Evolutionary conservation across 768 basidiomycete species (phyloP).

Genomic region (Dentipellis fragilis): DNA sequence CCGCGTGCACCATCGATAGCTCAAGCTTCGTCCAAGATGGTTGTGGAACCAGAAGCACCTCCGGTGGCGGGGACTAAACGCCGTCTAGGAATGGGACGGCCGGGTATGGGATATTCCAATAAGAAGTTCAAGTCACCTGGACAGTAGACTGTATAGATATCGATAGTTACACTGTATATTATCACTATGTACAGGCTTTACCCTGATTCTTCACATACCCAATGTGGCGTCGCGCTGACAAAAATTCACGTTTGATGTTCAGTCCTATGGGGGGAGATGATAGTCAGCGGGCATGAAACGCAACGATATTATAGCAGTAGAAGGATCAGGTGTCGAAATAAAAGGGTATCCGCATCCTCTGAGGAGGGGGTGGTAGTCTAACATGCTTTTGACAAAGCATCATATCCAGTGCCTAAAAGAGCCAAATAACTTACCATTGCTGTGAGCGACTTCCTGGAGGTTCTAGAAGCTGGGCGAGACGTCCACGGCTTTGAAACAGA

Average conservation of each 20-base stretch:
- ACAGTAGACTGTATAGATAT: not conserved
- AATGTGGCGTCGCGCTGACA: too few relatives aligned
- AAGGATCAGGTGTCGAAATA: not conserved
- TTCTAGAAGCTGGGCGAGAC: too few relatives aligned
- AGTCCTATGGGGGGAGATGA: too few relatives aligned
- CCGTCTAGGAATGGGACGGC: slow-evolving; percentile 54
- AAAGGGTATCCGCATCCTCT: slow-evolving; percentile 30
- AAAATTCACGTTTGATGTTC: too few relatives aligned
- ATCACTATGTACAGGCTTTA: too few relatives aligned
- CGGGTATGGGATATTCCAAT: slow-evolving; percentile 42
- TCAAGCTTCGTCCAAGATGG: not conserved
- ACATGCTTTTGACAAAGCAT: slow-evolving; percentile 25
- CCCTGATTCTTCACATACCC: too few relatives aligned
- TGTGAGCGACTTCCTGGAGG: too few relatives aligned
- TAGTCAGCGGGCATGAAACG: too few relatives aligned
- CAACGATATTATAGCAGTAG: not conserved
- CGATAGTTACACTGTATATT: too few relatives aligned
- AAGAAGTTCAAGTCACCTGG: slow-evolving; percentile 60
- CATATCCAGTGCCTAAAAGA: too few relatives aligned
- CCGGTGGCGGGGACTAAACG: slow-evolving; percentile 33
- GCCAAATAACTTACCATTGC: too few relatives aligned
- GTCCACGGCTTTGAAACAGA: too few relatives aligned
- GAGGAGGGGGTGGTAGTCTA: slow-evolving; percentile 37
- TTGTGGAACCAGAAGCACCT: not conserved
- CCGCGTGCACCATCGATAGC: not conserved